Evolutionary conservation across 192 early-diverging fungal species (phyloP), one percentile per base, ranked within the genome.

Genomic region (Backusella circina): DNA sequence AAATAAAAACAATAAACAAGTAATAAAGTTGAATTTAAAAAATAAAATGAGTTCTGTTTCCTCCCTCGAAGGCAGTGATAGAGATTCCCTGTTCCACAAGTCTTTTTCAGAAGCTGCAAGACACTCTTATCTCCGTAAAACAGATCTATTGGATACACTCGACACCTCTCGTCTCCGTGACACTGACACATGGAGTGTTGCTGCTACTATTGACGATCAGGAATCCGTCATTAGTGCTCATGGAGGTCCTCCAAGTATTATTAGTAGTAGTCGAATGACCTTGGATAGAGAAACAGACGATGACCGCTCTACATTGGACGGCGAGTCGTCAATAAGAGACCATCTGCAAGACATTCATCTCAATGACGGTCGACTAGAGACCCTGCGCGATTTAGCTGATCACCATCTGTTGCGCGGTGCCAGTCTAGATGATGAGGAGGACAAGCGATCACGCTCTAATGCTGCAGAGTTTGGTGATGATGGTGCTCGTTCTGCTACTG

Each of bases 401-500:
- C 23, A 36, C 5, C 18, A 38, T 54, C 41, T 65, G 26, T 51
- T 71, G 65, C 44, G 37, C 39, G 23, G 18, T 31, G 54, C 35
- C 38, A 57, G 47, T 37, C 5, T 54, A 44, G 68, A 37, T 57
- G 72, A 68, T 50, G 71, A 78, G 28, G 76, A 77, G 5, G 77
- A 78, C 18, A 78, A 79, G 50, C 30, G 50, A 2, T 74, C 78
- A 8, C 64, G 82, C 18, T 83, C 82, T 23, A 73, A 72, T 23
- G 82, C 78, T 12, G 82, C 82, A 32, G 82, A 83, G 33, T 83
- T 76, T 77, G 82, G 82, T 44, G 82, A 83, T 67, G 75, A 81
- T 35, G 71, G 72, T 23, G 38, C 65, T 28, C 77, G 79, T 15
- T 81, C 79, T 75, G 75, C 79, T 33, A 65, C 51, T 1, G 75